Base-by-base conservation (phyloP, 2,329 filamentous ascomycete genomes). In the Dothideomycetes sp. region DNA sequence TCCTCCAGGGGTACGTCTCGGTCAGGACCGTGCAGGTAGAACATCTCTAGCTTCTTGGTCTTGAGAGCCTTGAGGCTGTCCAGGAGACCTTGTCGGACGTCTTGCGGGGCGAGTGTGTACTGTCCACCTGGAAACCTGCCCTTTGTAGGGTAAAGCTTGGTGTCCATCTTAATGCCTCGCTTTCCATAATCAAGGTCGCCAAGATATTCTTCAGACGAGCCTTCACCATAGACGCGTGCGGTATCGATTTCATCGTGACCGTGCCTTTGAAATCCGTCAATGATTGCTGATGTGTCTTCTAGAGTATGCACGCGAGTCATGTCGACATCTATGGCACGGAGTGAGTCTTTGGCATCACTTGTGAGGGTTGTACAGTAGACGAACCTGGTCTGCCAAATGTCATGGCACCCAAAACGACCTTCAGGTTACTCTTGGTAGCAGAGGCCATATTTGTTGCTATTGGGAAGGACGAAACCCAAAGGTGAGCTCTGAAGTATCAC, bases 121-220 rank as follows among this genome's bases (percentile, higher is more conserved):
- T n/a, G 11, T 15, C 15, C 15, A 19, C 18, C 30, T 11, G 39
- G 52, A 38, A 31, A 46, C 44, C 46, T 46, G 27, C 47, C 50
- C 9, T 40, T 46, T 19, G 41, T 57, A 5, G 63, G 56, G 45
- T 55, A 64, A 14, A 65, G 51, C 42, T 69, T 69, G 1, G 66
- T 69, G 40, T 60, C 63, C 47, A 69, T 57, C 12, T 53, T 38
- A 15, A 69, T 48, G n/a, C n/a, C n/a, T n/a, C n/a, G n/a, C n/a
- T n/a, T n/a, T 14, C 58, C 58, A n/a, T 63, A 56, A 4, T 52
- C 37, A 34, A 62, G 46, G 9, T 57, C 46, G 4, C 53, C 64
- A 1, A 72, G 60, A 30, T 60, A 58, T 32, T 61, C 54, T 47
- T 58, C 55, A 2, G 45, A 45, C 17, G 46, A 43, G 22, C 55